Evolutionary conservation across 495 filamentous ascomycete genomes (phyloP), one percentile per base, ranked within the genome.

Genomic region (Aspergillus kassunensis): DNA sequence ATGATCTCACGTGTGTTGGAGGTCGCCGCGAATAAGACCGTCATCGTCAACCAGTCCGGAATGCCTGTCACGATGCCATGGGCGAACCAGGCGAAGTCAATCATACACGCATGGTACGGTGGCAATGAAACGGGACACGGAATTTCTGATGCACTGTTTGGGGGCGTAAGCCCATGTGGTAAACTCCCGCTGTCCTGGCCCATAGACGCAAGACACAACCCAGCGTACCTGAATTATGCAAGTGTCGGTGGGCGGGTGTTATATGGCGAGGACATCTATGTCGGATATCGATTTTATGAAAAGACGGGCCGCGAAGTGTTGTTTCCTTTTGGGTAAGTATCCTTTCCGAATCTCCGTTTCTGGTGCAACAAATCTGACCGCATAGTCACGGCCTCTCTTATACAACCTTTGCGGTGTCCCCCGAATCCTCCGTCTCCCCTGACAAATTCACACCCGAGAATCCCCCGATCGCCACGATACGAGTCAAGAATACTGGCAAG

Each of bases 271-370:
- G 80, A 81, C 25, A 65, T 95, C 21, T 92, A 86, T 68, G 80
- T 96, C 52, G 89, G 89, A 16, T 95, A 96, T 62, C 76, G 87
- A 3, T 83, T 91, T 66, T 95, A 91, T 70, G 81, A 91, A 53
- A 78, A 83, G n/a, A 51, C 69, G 78, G 9, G 78, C 80, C 42
- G 75, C 89, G 55, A 74, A 73, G 6, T 85, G 86, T 0, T 77
- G 87, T 2, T 95, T 90, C 68, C 79, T 85, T 29, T 95, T 95
- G 58, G 90, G 49, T 51, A 44, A 25, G 49, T 18, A 21, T 45
- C 12, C 13, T 19, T n/a, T 40, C 10, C 12, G 8, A 16, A 9
- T 19, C 37, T 40, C 18, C 3, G 9, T 27, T 9, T 27, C 16
- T 6, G 3, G 37, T 21, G 20, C 8, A 6, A 11, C 9, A 6